Percentiles rank a stretch among this genome's conserved stretches.
These are phyloP conservation scores for Podospora pseudopauciseta DNA, from an alignment of 495 filamentous ascomycete species.

Conservation along the genomic window DNA sequence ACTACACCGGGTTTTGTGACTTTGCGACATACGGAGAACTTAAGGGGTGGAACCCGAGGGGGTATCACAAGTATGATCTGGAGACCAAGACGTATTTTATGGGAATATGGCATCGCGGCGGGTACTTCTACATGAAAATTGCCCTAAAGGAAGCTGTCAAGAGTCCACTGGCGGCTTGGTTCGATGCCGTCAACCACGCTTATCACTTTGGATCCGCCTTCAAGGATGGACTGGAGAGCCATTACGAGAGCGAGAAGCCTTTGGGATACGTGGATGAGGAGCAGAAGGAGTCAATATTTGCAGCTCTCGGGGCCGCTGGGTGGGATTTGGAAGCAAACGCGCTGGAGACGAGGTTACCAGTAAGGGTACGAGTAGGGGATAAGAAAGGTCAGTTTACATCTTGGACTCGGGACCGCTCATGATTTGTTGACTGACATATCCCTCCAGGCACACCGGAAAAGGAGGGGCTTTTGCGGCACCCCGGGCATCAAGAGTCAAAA, in stretches of 20 bases:
- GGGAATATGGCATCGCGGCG: conserved; percentile 45
- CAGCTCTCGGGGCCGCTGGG: conserved; percentile 32
- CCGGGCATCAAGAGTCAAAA: conserved; percentile 22
- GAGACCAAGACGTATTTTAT: conserved; percentile 52
- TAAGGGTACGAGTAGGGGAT: conserved; percentile 30
- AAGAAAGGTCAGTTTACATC: conserved; percentile 27
- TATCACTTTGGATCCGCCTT: conserved; percentile 37
- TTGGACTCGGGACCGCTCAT: neutral
- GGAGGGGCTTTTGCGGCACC: conserved; percentile 14
- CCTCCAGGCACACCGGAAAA: conserved; percentile 24
- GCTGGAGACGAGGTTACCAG: conserved; percentile 41
- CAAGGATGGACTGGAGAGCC: conserved; percentile 33
- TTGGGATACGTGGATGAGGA: conserved; percentile 35
- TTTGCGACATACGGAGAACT: conserved; percentile 42
- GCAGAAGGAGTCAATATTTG: conserved; percentile 32
- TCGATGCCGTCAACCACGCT: conserved; percentile 63
- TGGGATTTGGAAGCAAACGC: conserved; percentile 47
- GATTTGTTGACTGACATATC: neutral
- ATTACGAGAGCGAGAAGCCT: conserved; percentile 36
- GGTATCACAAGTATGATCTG: conserved; percentile 50
- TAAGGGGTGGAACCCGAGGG: conserved; percentile 35
- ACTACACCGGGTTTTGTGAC: conserved; percentile 42
- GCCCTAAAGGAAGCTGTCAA: conserved; percentile 59
- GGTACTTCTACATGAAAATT: conserved; percentile 50
- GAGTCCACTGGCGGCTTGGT: conserved; percentile 67